Percentiles rank a stretch among this genome's conserved stretches.
phyloP scores from a whole-genome alignment of 2,329 filamentous ascomycete genomes.

The Ophiostoma pallidulum region DNA sequence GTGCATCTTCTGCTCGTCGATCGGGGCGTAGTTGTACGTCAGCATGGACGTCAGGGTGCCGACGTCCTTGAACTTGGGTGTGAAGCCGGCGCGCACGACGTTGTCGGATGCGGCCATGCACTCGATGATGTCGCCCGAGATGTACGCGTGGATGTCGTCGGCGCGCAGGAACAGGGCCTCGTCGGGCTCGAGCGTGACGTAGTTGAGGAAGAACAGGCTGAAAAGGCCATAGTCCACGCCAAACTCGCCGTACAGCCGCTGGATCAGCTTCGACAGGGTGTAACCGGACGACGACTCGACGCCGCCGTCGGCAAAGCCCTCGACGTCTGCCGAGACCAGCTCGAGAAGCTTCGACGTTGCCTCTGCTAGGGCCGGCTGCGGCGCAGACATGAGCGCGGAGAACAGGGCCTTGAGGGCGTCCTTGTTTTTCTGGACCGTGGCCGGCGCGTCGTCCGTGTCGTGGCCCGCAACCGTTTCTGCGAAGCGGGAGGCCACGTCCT shows the following conservation, averaged over 20 bases:
- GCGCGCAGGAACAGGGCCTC: constrained; percentile 95
- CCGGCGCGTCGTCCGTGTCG: constrained; percentile 29
- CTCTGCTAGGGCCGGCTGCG: constrained; percentile 51
- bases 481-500: constrained; percentile 50
- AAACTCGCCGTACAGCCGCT: constrained; percentile 72
- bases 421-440: constrained; percentile 53
- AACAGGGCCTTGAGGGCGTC: constrained; percentile 67
- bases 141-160: constrained; percentile 94
- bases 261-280: constrained; percentile 66
- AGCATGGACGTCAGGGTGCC: constrained; percentile 80
- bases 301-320: constrained; percentile 65
- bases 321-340: constrained; percentile 48
- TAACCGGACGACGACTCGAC: constrained; percentile 57
- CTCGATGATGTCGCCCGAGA: constrained; percentile 90
- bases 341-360: constrained; percentile 61
- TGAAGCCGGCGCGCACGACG: constrained; percentile 93
- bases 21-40: constrained; percentile 92
- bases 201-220: constrained; percentile 95
- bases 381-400: constrained; percentile 68
- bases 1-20: constrained; percentile 87
- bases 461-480: constrained; percentile 40
- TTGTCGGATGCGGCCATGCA: constrained; percentile 99
- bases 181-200: constrained; percentile 74
- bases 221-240: constrained; percentile 87
- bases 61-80: constrained; percentile 97